Evolutionary conservation across 1,284 basidiomycete species (phyloP).

Genomic region (Ustilago curta): DNA sequence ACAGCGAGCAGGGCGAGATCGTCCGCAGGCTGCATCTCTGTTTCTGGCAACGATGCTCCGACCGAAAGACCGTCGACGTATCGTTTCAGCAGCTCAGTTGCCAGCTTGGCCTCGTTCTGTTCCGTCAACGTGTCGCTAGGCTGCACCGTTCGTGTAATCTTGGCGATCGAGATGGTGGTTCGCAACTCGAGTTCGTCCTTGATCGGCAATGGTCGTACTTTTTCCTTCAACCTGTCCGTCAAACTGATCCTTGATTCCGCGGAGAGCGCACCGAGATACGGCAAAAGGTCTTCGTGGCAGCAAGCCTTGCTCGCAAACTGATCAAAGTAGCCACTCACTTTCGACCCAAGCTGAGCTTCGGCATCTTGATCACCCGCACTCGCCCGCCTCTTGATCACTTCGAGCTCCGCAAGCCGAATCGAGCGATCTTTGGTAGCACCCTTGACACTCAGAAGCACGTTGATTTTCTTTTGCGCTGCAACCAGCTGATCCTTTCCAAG

Average conservation of each 20-base stretch:
- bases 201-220: slow-evolving; percentile 14
- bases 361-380: slow-evolving; percentile 9
- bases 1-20: slow-evolving; percentile 82
- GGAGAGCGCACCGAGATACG: slow-evolving; percentile 74
- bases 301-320: slow-evolving; percentile 82
- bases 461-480: slow-evolving; percentile 36
- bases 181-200: slow-evolving; percentile 29
- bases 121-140: slow-evolving; percentile 10
- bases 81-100: slow-evolving; percentile 52
- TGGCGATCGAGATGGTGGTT: slow-evolving; percentile 44
- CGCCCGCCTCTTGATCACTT: slow-evolving; percentile 14
- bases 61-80: slow-evolving; percentile 77
- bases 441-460: slow-evolving; percentile 72
- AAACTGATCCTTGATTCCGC: slow-evolving; percentile 69
- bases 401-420: slow-evolving; percentile 79
- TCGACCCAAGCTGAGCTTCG: slow-evolving; percentile 11
- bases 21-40: slow-evolving; percentile 87
- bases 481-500: slow-evolving; percentile 29
- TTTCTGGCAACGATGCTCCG: slow-evolving; percentile 75
- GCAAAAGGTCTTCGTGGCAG: slow-evolving; percentile 84
- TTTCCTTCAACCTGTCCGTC: slow-evolving; percentile 2
- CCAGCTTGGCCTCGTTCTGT: slow-evolving; percentile 14
- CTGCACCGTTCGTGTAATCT: slow-evolving; percentile 42
- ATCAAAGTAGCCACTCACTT: slow-evolving; percentile 75
- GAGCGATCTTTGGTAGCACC: slow-evolving; percentile 76